Evolutionary conservation across 1,284 basidiomycete genomes (phyloP).

Genomic region (Leccinum pseudoinsigne): DNA sequence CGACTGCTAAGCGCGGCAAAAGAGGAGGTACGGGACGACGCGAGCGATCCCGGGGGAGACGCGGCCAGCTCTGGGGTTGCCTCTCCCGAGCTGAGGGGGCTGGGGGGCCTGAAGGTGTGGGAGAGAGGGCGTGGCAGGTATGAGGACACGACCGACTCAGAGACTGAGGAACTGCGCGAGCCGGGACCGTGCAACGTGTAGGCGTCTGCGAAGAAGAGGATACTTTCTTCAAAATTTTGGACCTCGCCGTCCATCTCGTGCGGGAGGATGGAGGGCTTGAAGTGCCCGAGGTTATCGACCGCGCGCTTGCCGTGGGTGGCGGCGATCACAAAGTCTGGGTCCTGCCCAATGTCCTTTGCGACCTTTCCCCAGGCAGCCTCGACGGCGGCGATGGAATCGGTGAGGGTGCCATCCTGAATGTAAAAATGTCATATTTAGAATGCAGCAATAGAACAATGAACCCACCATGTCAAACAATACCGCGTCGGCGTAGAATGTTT

Average conservation of each 20-base stretch:
- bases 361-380: conserved; percentile 81
- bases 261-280: conserved; percentile 56
- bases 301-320: conserved; percentile 79
- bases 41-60: conserved; percentile 37
- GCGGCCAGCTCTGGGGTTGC: conserved; percentile 39
- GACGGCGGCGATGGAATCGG: conserved; percentile 75
- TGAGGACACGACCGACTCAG: conserved; percentile 15
- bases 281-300: conserved; percentile 60
- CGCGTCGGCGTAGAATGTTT: conserved; percentile 54
- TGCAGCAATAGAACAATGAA: conserved; percentile 6
- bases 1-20: conserved; percentile 38
- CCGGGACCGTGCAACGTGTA: conserved; percentile 48
- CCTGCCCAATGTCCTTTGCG: conserved; percentile 66
- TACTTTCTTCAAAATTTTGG: conserved; percentile 65
- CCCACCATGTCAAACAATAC: conserved; percentile 76
- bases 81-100: conserved; percentile 37
- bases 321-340: conserved; percentile 63
- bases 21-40: conserved; percentile 44
- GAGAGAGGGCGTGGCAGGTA: background rate
- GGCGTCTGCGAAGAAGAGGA: conserved; percentile 74
- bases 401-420: conserved; percentile 67
- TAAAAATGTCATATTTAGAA: conserved; percentile 20
- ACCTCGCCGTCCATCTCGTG: conserved; percentile 73
- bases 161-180: conserved; percentile 29
- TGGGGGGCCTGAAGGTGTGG: background rate